A percentile compares a stretch with the other conserved stretches of the same genome.
These are phyloP conservation scores for Nigrograna mackinnonii DNA, from an alignment of 2,329 filamentous ascomycete species.

Conservation along the genomic window DNA sequence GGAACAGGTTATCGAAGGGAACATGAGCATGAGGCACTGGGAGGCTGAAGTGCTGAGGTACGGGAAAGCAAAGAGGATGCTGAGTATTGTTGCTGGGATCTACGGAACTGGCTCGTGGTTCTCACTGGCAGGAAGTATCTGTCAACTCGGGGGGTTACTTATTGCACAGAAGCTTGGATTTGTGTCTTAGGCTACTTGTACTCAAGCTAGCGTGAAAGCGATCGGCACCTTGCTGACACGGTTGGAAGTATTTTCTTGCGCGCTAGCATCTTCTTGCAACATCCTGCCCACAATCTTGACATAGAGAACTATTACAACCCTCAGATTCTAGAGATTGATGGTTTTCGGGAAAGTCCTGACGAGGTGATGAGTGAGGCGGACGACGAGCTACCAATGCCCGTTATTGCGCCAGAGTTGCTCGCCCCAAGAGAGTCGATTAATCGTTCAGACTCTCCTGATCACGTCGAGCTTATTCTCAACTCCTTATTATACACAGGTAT, in stretches of 20 bases:
- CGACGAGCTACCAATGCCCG: slow-evolving; percentile 2
- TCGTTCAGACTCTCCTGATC: background rate
- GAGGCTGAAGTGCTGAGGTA: slow-evolving; percentile 1
- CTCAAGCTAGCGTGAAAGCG: too few species aligned
- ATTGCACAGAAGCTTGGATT: background rate
- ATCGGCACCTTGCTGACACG: slow-evolving; percentile 9
- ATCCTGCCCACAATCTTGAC: slow-evolving; percentile 4
- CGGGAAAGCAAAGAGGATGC: background rate
- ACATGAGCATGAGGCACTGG: background rate
- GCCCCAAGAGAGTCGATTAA: slow-evolving; percentile 2
- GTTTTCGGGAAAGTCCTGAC: slow-evolving; percentile 7
- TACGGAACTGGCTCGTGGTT: background rate
- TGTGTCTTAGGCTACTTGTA: too few species aligned
- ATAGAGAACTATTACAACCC: slow-evolving; percentile 10
- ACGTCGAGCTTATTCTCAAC: background rate
- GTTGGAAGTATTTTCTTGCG: slow-evolving; percentile 8
- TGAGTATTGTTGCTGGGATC: background rate
- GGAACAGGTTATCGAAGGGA: background rate
- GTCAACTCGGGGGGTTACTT: background rate
- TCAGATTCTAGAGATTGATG: slow-evolving; percentile 12
- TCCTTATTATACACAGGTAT: background rate
- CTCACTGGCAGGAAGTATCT: background rate
- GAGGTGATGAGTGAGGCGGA: slow-evolving; percentile 4
- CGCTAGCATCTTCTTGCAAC: slow-evolving; percentile 8
- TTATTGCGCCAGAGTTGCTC: background rate